Evolutionary conservation across 805 yeast species (phyloP), one percentile per base, ranked within the genome.

Genomic region (Ogataea pignaliae): DNA sequence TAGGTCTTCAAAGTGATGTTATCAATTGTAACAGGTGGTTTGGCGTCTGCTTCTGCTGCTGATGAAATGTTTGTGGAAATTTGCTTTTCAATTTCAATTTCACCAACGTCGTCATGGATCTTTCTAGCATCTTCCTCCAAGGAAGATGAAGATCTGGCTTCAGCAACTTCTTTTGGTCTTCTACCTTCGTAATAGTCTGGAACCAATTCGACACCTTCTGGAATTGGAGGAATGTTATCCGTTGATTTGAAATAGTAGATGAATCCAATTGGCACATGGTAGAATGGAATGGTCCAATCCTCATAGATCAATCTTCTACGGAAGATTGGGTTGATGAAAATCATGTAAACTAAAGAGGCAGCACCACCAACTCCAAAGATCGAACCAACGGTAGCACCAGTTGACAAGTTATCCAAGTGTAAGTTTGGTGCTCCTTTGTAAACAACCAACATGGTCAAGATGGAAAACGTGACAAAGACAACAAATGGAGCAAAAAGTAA

Each of bases 361-460:
- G 72, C 83, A 32, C 64, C 80, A 50, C 79, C 88, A 43, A 77
- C 83, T 43, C 88, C 86, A 43, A 83, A 64, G 48, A 82, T 76
- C 29, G 86, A 69, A 10, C 80, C 85, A 37, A 66, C 70, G 35
- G 76, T 76, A 10, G 82, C 73, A 29, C 76, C 75, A 5, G 70
- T 55, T 1, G 81, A 68, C 42, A 84, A 68, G 8, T 77, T 57
- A 50, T 77, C 70, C 56, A 85, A 69, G 26, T 78, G 66, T 54
- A 84, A 72, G 51, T 74, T 73, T 55, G 90, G 88, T 43, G 90
- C 83, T 55, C 89, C 90, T 61, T 85, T 83, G 86, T 87, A 83
- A 33, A 81, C 87, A 59, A 85, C 79, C 63, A 83, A 73, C 85
- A 85, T 83, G 46, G 89, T 81, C 54, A 85, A 71, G 40, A 83